Base-by-base conservation (phyloP, 179 eudicot species). In the Beta lomatogona region DNA sequence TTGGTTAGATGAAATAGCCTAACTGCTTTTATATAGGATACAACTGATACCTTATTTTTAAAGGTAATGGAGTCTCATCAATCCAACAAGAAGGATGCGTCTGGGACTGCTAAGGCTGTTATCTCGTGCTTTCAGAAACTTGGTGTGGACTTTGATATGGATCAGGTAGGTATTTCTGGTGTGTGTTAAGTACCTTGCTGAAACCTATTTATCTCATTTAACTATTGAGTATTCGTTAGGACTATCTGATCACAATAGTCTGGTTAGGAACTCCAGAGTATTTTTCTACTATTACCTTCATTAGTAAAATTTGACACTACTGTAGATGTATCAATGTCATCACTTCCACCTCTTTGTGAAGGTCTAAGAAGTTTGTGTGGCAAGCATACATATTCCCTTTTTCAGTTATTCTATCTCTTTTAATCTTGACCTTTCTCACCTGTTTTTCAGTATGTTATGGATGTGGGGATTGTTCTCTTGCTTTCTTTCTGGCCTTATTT, bases 21-120 rank as follows among this genome's bases (percentile, higher is more conserved):
- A 11, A 5, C 13, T 57, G 44, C 22, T 68, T 41, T n/a, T 52
- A 9, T 73, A 55, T 55, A 15, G 21, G 64, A 45, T 57, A 63
- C 60, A 45, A 69, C 28, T 77, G 58, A 36, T 71, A 50, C 28
- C 31, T 45, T 79, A 46, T 53, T 50, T 55, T 77, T 71, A 60
- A 82, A 93, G 98, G 98, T 95, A 36, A 84, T 90, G 92, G 98
- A 95, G 82, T 95, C 98, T 68, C 98, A 93, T 87, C 98, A 95
- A 86, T 77, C 93, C 55, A 87, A 88, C 87, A 93, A 95, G 82
- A 77, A 88, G 87, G 98, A 95, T 83, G 85, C 91, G 12, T 95
- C 98, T 80, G 98, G 98, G 82, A 95, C 98, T 81, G 98, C 98
- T 68, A 95, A 93, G 86, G 98, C 95, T 84, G 97, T 95, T 80